Conservation (phyloP, 23 red algal genomes). For the Gracilaria vermiculophylla region DNA sequence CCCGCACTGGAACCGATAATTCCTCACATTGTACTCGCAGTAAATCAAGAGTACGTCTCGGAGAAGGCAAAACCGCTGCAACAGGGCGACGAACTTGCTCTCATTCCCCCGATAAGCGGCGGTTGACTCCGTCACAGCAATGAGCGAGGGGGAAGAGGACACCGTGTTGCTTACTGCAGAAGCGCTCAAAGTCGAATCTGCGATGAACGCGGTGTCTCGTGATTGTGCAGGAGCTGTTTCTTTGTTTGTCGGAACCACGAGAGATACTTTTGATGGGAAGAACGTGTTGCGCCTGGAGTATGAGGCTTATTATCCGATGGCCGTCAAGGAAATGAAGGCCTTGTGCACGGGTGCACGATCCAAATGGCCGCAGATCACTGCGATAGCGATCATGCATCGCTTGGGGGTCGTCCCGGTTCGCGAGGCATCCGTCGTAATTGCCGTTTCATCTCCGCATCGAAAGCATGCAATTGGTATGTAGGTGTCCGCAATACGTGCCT, state of each 20-base stretch:
- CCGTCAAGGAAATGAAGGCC: constrained; percentile 68
- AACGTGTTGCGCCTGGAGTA: constrained; percentile 76
- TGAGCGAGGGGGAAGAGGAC: neutral
- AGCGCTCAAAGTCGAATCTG: constrained; percentile 8
- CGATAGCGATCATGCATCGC: constrained; percentile 72
- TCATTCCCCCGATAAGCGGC: constrained; percentile 82
- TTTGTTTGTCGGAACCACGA: constrained; percentile 82
- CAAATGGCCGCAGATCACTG: constrained; percentile 41
- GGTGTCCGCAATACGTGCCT: neutral
- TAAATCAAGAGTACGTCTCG: constrained; percentile 59
- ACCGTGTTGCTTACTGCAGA: constrained; percentile 49
- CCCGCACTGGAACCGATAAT: constrained; percentile 21
- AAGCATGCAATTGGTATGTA: constrained; percentile 86
- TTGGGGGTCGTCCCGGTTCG: constrained; percentile 75
- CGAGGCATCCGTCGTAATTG: constrained; percentile 86
- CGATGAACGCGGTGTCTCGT: constrained; percentile 4
- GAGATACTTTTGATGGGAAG: constrained; percentile 81
- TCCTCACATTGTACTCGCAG: constrained; percentile 37
- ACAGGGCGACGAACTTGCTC: constrained; percentile 65
- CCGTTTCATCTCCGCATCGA: constrained; percentile 81
- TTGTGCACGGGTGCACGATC: constrained; percentile 40
- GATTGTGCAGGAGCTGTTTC: constrained; percentile 62
- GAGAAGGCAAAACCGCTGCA: neutral
- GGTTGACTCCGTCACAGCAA: constrained; percentile 7
- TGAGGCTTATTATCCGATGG: constrained; percentile 86